Evolutionary conservation across 148 eudicot genomes (phyloP).

Genomic region (Fagopyrum esculentum): DNA sequence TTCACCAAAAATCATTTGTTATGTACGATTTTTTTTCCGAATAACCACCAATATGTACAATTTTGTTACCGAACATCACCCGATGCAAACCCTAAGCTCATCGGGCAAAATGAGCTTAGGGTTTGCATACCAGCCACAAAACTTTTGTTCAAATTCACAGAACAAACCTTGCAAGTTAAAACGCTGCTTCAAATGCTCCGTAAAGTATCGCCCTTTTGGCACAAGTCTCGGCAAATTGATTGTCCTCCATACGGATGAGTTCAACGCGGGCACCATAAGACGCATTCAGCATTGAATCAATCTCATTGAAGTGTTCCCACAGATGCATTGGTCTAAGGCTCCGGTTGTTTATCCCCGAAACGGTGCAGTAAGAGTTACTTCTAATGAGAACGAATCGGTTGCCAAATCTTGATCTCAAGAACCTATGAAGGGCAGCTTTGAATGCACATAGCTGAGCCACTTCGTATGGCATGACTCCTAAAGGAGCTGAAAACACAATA

Average conservation of each 20-base stretch:
- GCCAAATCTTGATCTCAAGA: neutral
- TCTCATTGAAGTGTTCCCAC: neutral
- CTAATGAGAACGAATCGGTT: neutral
- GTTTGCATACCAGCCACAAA: no score
- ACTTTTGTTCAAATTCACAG: neutral
- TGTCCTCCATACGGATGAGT: neutral
- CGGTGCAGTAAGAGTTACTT: neutral
- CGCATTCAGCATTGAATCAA: neutral
- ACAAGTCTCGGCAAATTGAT: neutral
- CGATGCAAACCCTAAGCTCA: no score
- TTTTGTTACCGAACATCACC: no score
- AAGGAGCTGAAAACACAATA: neutral
- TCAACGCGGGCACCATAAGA: neutral
- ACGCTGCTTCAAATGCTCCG: neutral
- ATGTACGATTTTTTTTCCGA: no score
- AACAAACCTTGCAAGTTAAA: neutral
- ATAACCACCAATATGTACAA: no score
- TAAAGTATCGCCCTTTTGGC: neutral
- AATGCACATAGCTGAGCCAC: slow-evolving; percentile 9
- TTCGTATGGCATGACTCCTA: neutral
- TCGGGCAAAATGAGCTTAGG: no score
- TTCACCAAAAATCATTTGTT: no score
- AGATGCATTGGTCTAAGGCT: neutral
- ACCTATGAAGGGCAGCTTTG: neutral
- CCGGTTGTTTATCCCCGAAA: neutral